Evolutionary conservation across 1,284 basidiomycete species (phyloP).

Genomic region (Malassezia cuniculi): DNA sequence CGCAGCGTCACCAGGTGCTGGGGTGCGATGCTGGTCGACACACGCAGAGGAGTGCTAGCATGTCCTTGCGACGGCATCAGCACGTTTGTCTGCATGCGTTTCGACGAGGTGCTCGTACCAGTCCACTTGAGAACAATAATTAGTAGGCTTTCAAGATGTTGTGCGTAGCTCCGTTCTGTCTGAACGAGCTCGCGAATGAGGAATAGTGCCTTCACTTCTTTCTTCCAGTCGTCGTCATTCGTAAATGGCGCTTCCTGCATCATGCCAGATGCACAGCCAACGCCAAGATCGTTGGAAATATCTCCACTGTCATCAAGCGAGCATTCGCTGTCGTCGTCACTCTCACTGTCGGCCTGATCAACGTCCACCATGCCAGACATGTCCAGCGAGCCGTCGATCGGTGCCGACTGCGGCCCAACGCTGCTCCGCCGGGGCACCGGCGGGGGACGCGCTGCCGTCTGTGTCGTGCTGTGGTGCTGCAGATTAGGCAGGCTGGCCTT

Average conservation of each 20-base stretch:
- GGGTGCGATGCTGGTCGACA: slow-evolving; percentile 7
- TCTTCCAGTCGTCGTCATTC: slow-evolving; percentile 42
- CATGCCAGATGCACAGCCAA: slow-evolving; percentile 32
- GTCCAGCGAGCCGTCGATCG: no score
- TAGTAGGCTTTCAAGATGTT: slow-evolving; percentile 31
- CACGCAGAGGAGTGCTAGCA: neutral
- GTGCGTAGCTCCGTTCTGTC: slow-evolving; percentile 38
- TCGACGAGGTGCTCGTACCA: slow-evolving; percentile 8
- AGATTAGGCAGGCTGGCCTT: slow-evolving; percentile 15
- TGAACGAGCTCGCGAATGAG: slow-evolving; percentile 41
- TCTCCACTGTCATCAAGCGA: no score
- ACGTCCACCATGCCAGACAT: no score
- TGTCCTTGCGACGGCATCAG: slow-evolving; percentile 12
- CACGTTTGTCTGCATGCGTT: slow-evolving; percentile 12
- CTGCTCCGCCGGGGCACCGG: neutral
- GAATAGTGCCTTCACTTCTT: slow-evolving; percentile 40
- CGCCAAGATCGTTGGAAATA: slow-evolving; percentile 23
- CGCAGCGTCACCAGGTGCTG: slow-evolving; percentile 26
- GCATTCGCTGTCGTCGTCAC: slow-evolving; percentile 14
- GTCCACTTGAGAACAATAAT: slow-evolving; percentile 24
- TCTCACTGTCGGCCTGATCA: neutral
- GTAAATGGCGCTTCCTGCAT: slow-evolving; percentile 25
- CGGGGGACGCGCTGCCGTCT: slow-evolving; percentile 1
- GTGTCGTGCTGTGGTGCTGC: neutral
- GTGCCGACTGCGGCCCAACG: no score